Evolutionary conservation across 371 early-diverging fungal species (phyloP).

Genomic region (Mycotypha africana): DNA sequence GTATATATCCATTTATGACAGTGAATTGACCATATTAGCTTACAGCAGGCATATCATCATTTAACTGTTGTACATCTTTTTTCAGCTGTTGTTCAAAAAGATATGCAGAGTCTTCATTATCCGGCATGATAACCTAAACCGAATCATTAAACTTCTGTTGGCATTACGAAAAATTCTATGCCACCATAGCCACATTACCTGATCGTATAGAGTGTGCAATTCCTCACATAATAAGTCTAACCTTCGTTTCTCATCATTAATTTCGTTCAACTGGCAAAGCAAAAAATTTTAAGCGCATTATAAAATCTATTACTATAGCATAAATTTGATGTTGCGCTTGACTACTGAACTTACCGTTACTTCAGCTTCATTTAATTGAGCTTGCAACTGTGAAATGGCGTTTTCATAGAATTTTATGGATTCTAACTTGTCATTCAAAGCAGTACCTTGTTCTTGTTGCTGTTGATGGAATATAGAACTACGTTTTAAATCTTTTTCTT

Average conservation of each 20-base stretch:
- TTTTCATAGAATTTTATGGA: slow-evolving; percentile 23
- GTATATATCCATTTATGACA: no score
- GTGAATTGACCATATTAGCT: no score
- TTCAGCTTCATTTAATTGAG: slow-evolving; percentile 26
- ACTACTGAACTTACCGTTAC: slow-evolving; percentile 35
- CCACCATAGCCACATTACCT: no score
- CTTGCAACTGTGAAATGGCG: slow-evolving; percentile 16
- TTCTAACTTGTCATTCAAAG: slow-evolving; percentile 18
- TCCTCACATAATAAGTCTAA: slow-evolving; percentile 27
- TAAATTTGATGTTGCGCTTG: no score
- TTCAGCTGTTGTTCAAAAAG: slow-evolving; percentile 28
- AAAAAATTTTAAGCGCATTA: no score
- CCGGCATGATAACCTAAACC: slow-evolving; percentile 17
- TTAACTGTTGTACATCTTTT: slow-evolving; percentile 29
- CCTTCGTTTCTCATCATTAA: slow-evolving; percentile 21
- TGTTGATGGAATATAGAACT: background rate
- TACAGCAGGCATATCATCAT: slow-evolving; percentile 29
- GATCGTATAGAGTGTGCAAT: slow-evolving; percentile 27
- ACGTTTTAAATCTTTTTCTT: slow-evolving; percentile 10
- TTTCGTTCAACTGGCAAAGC: slow-evolving; percentile 12
- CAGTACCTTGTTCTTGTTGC: background rate
- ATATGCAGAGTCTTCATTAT: slow-evolving; percentile 17
- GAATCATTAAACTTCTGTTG: background rate
- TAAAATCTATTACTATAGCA: no score
- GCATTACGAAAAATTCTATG: background rate